Conservation (phyloP, 148 eudicot species). For the Rhododendron mucronatum region DNA sequence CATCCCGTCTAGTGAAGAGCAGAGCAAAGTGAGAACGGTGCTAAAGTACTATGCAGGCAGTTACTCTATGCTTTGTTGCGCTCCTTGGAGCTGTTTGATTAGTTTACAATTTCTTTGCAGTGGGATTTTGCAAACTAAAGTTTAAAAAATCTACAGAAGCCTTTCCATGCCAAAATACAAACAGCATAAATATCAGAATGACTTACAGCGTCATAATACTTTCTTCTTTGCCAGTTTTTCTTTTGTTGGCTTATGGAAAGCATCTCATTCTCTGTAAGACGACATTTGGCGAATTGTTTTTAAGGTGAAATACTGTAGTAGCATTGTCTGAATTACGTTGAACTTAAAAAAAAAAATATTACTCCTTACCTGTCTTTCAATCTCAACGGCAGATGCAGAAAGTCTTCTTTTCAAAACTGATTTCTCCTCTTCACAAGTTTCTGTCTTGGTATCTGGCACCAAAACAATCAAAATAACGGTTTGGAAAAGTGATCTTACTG, state of each 20-base stretch:
- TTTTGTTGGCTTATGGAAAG: slow-evolving; percentile 44
- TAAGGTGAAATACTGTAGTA: slow-evolving; percentile 1
- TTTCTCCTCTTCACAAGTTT: slow-evolving; percentile 80
- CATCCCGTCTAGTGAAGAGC: not conserved
- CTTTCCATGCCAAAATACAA: not conserved
- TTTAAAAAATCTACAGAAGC: not conserved
- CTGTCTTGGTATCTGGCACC: slow-evolving; percentile 57
- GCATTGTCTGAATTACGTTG: not conserved
- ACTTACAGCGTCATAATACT: not conserved
- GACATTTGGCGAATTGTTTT: not conserved
- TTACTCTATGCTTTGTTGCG: not conserved
- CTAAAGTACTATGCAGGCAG: not conserved
- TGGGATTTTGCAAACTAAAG: not conserved
- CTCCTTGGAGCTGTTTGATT: not conserved
- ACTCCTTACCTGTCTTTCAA: slow-evolving; percentile 74
- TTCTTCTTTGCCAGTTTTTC: not conserved
- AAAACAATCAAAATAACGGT: not conserved
- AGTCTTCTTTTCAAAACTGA: slow-evolving; percentile 67
- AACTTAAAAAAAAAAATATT: not conserved
- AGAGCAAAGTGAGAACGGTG: not conserved
- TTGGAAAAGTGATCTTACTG: not conserved
- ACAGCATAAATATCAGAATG: not conserved
- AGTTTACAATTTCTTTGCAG: not conserved
- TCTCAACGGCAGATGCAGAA: slow-evolving; percentile 70
- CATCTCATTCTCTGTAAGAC: slow-evolving; percentile 82